These are phyloP conservation scores for Pelargonium nanum DNA, from an alignment of 345 rosid genomes.

Conservation along the genomic window DNA sequence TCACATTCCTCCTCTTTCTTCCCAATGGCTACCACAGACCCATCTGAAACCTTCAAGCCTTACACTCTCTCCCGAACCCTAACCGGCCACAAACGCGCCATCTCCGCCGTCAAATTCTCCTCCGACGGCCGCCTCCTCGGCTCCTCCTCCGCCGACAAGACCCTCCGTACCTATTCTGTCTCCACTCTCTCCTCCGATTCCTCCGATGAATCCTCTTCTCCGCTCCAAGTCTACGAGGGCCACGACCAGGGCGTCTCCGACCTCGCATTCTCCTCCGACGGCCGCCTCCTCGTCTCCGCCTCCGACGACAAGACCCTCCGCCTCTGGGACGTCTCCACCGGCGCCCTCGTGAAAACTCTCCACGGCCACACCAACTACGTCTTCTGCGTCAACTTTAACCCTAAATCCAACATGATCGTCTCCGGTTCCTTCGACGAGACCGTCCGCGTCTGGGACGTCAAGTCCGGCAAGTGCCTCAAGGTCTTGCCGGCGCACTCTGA, in stretches of 20 bases:
- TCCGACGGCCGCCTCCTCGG: conserved; percentile 78
- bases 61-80: conserved; percentile 72
- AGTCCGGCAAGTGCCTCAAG: conserved; percentile 72
- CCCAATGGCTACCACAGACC: conserved; percentile 14
- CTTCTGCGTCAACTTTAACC: conserved; percentile 80
- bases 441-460: conserved; percentile 89
- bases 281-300: conserved; percentile 76
- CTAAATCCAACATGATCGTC: conserved; percentile 76
- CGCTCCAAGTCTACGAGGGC: conserved; percentile 49
- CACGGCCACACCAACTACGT: conserved; percentile 73
- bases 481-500: conserved; percentile 92
- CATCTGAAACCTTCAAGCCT: conserved; percentile 38
- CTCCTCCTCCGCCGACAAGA: conserved; percentile 80
- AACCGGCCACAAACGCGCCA: conserved; percentile 48
- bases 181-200: conserved; percentile 29
- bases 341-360: conserved; percentile 51
- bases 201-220: conserved; percentile 24
- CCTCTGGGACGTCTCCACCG: conserved; percentile 81
- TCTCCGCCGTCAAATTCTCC: conserved; percentile 85
- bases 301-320: conserved; percentile 91
- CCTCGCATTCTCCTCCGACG: conserved; percentile 78
- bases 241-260: conserved; percentile 81
- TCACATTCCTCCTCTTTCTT: too few relatives aligned
- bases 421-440: conserved; percentile 94
- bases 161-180: conserved; percentile 55